Evolutionary conservation across 495 filamentous ascomycete species (phyloP), one percentile per base, ranked within the genome.

Genomic region (Lentithecium fluviatile): DNA sequence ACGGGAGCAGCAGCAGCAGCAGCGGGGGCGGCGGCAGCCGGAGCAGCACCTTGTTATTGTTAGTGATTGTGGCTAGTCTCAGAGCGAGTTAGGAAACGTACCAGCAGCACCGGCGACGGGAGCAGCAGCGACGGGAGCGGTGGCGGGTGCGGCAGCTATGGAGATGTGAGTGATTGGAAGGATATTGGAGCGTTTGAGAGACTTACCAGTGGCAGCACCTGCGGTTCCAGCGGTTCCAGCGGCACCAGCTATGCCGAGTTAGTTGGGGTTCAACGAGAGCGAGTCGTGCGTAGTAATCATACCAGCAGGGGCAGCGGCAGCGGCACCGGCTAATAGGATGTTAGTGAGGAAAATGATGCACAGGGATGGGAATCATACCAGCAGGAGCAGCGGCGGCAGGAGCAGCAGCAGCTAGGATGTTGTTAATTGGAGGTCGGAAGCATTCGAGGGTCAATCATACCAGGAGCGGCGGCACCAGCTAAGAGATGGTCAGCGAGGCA

Each of bases 401-500:
- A 34, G 52, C 60, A 15, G 60, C 52, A 20, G 45, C 36, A 29
- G 60, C 51, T n/a, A n/a, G n/a, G n/a, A n/a, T n/a, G n/a, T n/a
- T n/a, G n/a, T n/a, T n/a, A n/a, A n/a, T n/a, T n/a, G n/a, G n/a
- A n/a, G n/a, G n/a, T n/a, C n/a, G n/a, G n/a, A n/a, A n/a, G n/a
- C n/a, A n/a, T n/a, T n/a, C n/a, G n/a, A n/a, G n/a, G n/a, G n/a
- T n/a, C n/a, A n/a, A n/a, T n/a, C n/a, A n/a, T n/a, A n/a, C n/a
- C n/a, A n/a, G n/a, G n/a, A 40, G 62, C 37, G 38, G 60, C 26
- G n/a, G 58, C 36, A 45, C 37, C 43, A 50, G 48, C 62, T 47
- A 7, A 3, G 10, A 10, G 29, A 32, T 36, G 2, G 12, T 2
- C 23, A 47, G 51, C 48, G 26, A 62, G 58, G 38, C 26, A 2